Conservation (phyloP, 2,329 filamentous ascomycete species). For the Stromatinia cepivora region DNA sequence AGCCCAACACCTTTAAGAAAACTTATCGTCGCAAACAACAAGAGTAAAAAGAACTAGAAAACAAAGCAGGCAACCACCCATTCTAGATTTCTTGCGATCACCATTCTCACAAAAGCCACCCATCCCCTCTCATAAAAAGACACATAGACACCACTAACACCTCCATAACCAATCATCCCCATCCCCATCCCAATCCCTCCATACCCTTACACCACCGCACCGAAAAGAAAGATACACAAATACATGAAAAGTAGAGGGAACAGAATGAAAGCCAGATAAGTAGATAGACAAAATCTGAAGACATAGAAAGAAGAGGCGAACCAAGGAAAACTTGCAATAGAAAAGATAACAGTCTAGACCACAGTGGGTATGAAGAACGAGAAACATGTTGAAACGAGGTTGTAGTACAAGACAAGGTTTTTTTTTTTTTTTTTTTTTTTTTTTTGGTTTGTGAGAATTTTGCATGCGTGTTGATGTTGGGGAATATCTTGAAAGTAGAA, state of each 20-base stretch:
- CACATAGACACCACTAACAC: conserved; percentile 9
- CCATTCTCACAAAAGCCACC: conserved; percentile 18
- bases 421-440: neutral
- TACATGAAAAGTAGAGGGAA: neutral
- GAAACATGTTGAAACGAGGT: neutral
- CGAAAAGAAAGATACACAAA: neutral
- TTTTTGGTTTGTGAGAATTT: neutral
- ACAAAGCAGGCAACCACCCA: conserved; percentile 12
- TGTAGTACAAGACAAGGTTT: neutral
- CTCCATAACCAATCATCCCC: neutral
- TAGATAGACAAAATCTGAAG: neutral
- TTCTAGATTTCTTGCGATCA: neutral
- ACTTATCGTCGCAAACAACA: neutral
- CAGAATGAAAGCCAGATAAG: neutral
- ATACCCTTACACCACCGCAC: neutral
- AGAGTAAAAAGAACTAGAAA: neutral
- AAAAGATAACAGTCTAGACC: neutral
- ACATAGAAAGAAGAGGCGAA: neutral
- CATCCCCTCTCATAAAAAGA: neutral
- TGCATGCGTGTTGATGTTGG: neutral
- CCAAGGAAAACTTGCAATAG: conserved; percentile 4
- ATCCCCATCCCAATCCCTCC: neutral
- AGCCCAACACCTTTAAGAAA: neutral
- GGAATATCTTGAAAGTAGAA: neutral
- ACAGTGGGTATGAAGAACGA: neutral